A percentile compares a stretch with the other conserved stretches of the same genome.
Evolutionary conservation across 2,329 filamentous ascomycete species (phyloP).

Genomic region (Aspergillus sp.): DNA sequence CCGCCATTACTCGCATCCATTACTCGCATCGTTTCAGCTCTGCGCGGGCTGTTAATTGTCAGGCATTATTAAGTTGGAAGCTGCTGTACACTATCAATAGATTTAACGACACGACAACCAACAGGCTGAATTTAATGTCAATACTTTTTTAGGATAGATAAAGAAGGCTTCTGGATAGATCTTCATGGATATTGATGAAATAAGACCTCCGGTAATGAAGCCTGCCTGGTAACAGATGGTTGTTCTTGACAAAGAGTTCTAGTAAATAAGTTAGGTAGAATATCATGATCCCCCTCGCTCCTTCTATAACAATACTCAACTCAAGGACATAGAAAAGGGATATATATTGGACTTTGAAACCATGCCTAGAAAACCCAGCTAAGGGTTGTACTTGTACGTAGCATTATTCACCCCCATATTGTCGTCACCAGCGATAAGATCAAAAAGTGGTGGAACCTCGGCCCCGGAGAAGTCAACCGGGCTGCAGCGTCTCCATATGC

Average conservation of each 20-base stretch:
- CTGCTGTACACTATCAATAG: background rate
- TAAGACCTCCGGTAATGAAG: too few relatives aligned
- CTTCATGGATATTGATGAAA: too few relatives aligned
- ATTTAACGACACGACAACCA: background rate
- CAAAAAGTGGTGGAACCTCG: background rate
- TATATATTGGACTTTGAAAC: background rate
- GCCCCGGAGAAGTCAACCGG: background rate
- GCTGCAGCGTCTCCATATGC: too few relatives aligned
- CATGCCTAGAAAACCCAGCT: too few relatives aligned
- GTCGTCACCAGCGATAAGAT: background rate
- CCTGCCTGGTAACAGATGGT: too few relatives aligned
- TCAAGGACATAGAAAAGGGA: background rate
- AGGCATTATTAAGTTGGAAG: background rate
- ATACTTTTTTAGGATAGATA: background rate
- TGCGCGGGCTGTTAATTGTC: background rate
- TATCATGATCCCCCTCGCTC: too few relatives aligned
- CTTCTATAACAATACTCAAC: background rate
- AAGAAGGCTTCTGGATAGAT: too few relatives aligned
- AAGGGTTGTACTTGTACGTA: too few relatives aligned
- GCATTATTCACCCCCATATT: background rate
- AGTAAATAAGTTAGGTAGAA: too few relatives aligned
- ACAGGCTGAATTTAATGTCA: background rate
- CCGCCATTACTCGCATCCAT: background rate
- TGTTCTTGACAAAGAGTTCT: too few relatives aligned
- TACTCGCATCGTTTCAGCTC: background rate